phyloP scores from a whole-genome alignment of 73 alveolate genomes.

The Blepharisma japonicum region DNA sequence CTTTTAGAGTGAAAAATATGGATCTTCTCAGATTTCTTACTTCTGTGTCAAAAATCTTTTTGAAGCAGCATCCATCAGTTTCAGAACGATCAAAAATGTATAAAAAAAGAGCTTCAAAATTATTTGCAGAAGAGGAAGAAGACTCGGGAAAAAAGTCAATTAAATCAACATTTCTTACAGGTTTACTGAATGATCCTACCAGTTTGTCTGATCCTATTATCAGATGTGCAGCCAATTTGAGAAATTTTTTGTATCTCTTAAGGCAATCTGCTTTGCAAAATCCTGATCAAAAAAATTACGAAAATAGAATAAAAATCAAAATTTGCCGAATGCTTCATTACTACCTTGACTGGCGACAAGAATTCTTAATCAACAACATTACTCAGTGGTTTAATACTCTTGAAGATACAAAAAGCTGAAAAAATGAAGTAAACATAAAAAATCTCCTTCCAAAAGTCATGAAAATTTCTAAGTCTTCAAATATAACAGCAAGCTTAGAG shows the following conservation, averaged over 20 bases:
- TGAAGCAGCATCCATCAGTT: no score
- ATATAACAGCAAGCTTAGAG: neutral
- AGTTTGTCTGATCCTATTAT: slow-evolving; percentile 21
- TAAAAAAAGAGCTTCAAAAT: no score
- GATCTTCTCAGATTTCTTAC: slow-evolving; percentile 4
- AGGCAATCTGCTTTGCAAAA: neutral
- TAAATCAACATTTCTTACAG: neutral
- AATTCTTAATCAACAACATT: neutral
- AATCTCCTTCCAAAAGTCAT: no score
- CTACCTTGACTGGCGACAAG: slow-evolving; percentile 16
- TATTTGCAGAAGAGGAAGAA: no score
- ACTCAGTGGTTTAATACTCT: neutral
- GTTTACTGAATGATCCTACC: neutral
- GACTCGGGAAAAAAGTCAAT: no score
- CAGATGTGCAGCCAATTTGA: slow-evolving; percentile 20
- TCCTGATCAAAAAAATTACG: neutral
- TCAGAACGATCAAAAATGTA: no score
- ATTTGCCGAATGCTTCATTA: slow-evolving; percentile 14
- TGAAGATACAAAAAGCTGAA: neutral
- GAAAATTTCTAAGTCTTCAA: no score
- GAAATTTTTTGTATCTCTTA: neutral
- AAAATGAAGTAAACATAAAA: neutral
- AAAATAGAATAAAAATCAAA: slow-evolving; percentile 16
- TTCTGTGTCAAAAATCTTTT: no score
- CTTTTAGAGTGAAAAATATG: neutral